These are phyloP conservation scores for Umbellularia californica DNA, from an alignment of 164 flowering plant genomes.

Conservation along the genomic window DNA sequence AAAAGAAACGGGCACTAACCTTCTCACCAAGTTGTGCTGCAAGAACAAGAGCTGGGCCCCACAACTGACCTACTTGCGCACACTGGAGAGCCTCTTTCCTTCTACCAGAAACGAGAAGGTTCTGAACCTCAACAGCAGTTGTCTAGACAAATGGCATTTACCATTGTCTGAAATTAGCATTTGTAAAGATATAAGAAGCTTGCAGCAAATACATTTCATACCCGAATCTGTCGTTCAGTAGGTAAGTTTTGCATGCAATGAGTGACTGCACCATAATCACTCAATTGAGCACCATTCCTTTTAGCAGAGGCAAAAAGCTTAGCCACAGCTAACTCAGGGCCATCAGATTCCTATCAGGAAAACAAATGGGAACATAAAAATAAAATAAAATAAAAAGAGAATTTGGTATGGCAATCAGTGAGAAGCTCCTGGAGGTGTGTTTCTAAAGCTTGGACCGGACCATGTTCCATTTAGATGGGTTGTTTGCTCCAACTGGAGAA, in stretches of 20 bases:
- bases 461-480: background rate
- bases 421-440: too few relatives aligned
- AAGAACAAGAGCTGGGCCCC: constrained; percentile 94
- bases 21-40: constrained; percentile 89
- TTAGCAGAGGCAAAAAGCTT: constrained; percentile 78
- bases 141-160: constrained; percentile 36
- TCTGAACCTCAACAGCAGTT: constrained; percentile 87
- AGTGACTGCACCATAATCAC: constrained; percentile 42
- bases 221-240: constrained; percentile 76
- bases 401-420: too few relatives aligned
- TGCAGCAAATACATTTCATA: constrained; percentile 17
- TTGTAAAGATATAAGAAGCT: background rate
- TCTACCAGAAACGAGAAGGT: constrained; percentile 89
- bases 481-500: background rate
- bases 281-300: constrained; percentile 37
- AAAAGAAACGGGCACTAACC: constrained; percentile 34
- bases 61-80: constrained; percentile 92
- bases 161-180: constrained; percentile 6
- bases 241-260: constrained; percentile 76
- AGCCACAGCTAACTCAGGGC: constrained; percentile 83
- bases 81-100: constrained; percentile 79
- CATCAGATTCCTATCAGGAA: constrained; percentile 59
- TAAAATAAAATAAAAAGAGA: background rate
- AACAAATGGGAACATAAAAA: background rate
- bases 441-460: background rate